Base-by-base conservation (phyloP, 2,329 filamentous ascomycete genomes). In the Pseudogymnoascus sp. region DNA sequence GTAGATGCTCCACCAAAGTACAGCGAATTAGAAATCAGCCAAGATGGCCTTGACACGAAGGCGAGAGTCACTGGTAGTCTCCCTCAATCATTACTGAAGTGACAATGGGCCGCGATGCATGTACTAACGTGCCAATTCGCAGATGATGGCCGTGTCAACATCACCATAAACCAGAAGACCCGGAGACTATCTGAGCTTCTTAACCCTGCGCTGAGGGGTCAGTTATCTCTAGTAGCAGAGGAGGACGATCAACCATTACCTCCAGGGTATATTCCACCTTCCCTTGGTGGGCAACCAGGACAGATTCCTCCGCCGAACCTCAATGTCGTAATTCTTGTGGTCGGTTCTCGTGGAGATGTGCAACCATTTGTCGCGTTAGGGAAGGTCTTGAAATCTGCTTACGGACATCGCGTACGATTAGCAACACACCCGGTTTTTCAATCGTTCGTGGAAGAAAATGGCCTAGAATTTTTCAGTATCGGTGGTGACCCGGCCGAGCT, bases 121-220 rank as follows among this genome's bases (percentile, higher is more conserved):
- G 26, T 52, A 33, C 45, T 52, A 13, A 52, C 15, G 33, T 52
- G 45, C n/a, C 15, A 30, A 37, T 26, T 37, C 15, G 35, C 67
- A 84, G 88, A 82, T 62, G 86, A 92, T 74, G 89, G 89, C 21
- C 83, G 90, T 68, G 79, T 94, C 66, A 84, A 90, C 68, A 90
- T 94, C 74, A 85, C 84, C 63, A 89, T 94, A 73, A 84, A 86
- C 68, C 85, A 90, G 70, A 85, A 83, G 65, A 84, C 80, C 65
- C 75, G 79, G 59, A 81, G 81, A 59, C 75, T 92, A 3, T 83
- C 86, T 2, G 82, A 84, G 62, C 76, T 92, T 10, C 78, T 92
- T 23, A 79, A 82, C 0, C 85, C 87, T 2, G 82, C 84, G 6
- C 70, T 91, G 74, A 79, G 62, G 76, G 77, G 63, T 79, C 87